A percentile compares a stretch with the other conserved stretches of the same genome.
Evolutionary conservation across 495 filamentous ascomycete species (phyloP).

Genomic region (Penicillium flavigenum): DNA sequence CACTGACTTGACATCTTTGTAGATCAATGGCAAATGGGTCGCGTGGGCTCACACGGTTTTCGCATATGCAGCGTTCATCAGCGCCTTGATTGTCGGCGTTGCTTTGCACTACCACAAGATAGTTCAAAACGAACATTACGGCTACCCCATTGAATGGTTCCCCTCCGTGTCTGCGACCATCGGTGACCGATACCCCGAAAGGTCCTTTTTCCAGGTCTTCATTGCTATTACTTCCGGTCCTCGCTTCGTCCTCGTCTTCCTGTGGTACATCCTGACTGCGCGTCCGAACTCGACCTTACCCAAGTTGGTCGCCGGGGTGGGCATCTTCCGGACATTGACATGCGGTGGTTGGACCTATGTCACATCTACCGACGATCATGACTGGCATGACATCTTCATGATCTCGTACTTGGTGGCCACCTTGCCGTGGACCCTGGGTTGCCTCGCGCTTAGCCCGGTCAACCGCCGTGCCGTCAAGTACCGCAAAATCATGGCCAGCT

Average conservation of each 20-base stretch:
- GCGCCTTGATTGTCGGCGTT: slow-evolving; percentile 82
- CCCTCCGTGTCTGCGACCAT: slow-evolving; percentile 99
- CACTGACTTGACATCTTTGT: slow-evolving; percentile 16
- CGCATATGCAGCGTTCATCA: slow-evolving; percentile 89
- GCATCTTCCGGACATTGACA: slow-evolving; percentile 84
- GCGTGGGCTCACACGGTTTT: slow-evolving; percentile 81
- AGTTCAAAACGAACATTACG: slow-evolving; percentile 94
- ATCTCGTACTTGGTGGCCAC: slow-evolving; percentile 95
- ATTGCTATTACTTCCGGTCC: slow-evolving; percentile 96
- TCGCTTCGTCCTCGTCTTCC: slow-evolving; percentile 83
- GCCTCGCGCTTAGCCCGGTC: slow-evolving; percentile 81
- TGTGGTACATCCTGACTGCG: slow-evolving; percentile 90
- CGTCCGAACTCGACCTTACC: slow-evolving; percentile 71
- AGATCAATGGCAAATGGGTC: slow-evolving; percentile 90
- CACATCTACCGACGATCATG: slow-evolving; percentile 96
- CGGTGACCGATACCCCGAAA: slow-evolving; percentile 95
- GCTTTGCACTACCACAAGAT: slow-evolving; percentile 94
- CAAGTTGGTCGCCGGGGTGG: slow-evolving; percentile 76
- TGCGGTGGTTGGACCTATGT: slow-evolving; percentile 99
- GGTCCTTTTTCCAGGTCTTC: slow-evolving; percentile 94
- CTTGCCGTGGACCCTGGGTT: slow-evolving; percentile 92
- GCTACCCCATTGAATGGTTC: slow-evolving; percentile 98
- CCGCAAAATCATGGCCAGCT: slow-evolving; percentile 75
- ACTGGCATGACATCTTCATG: slow-evolving; percentile 99
- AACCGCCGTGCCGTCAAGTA: slow-evolving; percentile 85